Conservation (phyloP, 495 filamentous ascomycete genomes). For the Glutinoglossum americanum region DNA sequence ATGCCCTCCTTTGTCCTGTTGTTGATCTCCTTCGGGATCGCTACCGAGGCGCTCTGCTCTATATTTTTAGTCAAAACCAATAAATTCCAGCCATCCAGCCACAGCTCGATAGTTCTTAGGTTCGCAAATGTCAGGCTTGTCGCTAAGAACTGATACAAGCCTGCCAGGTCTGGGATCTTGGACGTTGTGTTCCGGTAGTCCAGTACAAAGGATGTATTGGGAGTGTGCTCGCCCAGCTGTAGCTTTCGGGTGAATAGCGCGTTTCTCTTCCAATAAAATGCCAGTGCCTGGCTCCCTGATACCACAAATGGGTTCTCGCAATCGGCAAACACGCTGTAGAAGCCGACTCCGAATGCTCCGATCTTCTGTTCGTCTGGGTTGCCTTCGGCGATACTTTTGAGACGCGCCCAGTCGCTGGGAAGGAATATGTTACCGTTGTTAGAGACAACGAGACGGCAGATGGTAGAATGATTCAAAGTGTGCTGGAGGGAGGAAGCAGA, state of each 20-base stretch:
- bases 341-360: slow-evolving; percentile 93
- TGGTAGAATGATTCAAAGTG: slow-evolving; percentile 49
- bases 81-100: slow-evolving; percentile 70
- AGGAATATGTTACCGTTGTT: slow-evolving; percentile 78
- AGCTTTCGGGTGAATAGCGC: slow-evolving; percentile 72
- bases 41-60: slow-evolving; percentile 45
- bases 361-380: slow-evolving; percentile 99
- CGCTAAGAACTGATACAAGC: slow-evolving; percentile 73
- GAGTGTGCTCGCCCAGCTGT: slow-evolving; percentile 25
- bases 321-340: slow-evolving; percentile 96
- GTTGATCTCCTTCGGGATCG: slow-evolving; percentile 59
- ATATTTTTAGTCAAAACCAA: slow-evolving; percentile 60
- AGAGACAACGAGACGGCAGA: slow-evolving; percentile 62
- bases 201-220: slow-evolving; percentile 72
- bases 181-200: slow-evolving; percentile 78
- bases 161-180: slow-evolving; percentile 64
- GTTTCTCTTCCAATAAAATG: slow-evolving; percentile 97
- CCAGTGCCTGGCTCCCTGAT: slow-evolving; percentile 80
- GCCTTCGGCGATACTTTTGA: slow-evolving; percentile 94
- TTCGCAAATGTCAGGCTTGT: slow-evolving; percentile 93
- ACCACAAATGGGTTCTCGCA: slow-evolving; percentile 93
- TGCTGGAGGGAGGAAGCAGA: no score
- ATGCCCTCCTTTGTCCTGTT: slow-evolving; percentile 59
- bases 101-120: slow-evolving; percentile 67
- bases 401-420: slow-evolving; percentile 69